phyloP scores from a whole-genome alignment of 768 basidiomycete genomes.

The Clitopilus hobsonii region DNA sequence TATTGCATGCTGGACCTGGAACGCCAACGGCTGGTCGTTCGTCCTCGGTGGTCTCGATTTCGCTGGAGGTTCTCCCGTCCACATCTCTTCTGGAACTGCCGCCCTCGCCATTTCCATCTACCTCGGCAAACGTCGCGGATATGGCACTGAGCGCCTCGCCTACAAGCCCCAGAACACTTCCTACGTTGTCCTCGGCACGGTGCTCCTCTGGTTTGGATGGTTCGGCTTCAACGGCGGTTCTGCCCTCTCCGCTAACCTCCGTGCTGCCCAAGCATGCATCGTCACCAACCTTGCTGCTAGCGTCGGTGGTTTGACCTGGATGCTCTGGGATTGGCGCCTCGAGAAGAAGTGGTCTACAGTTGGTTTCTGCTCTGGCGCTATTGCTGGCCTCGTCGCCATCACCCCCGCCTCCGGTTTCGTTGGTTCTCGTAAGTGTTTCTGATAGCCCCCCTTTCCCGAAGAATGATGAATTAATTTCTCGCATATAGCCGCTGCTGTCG shows the following conservation, averaged over 20 bases:
- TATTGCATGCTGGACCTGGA: slow-evolving; percentile 97
- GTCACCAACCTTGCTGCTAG: slow-evolving; percentile 91
- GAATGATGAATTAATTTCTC: background rate
- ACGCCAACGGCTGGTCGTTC: slow-evolving; percentile 70
- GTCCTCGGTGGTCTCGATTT: slow-evolving; percentile 84
- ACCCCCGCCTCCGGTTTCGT: slow-evolving; percentile 84
- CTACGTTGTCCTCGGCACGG: slow-evolving; percentile 91
- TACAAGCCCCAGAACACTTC: slow-evolving; percentile 94
- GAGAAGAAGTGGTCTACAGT: slow-evolving; percentile 93
- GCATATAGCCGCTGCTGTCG: slow-evolving; percentile 72
- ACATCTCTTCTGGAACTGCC: slow-evolving; percentile 90
- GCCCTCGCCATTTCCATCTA: slow-evolving; percentile 89
- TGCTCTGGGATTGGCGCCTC: slow-evolving; percentile 92
- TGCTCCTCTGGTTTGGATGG: slow-evolving; percentile 95
- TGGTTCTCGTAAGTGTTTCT: slow-evolving; percentile 53
- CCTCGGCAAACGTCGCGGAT: slow-evolving; percentile 88
- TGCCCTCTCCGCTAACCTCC: slow-evolving; percentile 83
- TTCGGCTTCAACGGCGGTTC: slow-evolving; percentile 95
- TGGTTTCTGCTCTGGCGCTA: slow-evolving; percentile 94
- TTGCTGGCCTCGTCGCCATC: slow-evolving; percentile 86
- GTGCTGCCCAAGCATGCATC: slow-evolving; percentile 85
- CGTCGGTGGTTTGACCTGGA: slow-evolving; percentile 89
- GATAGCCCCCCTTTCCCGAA: background rate
- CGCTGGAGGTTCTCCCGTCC: slow-evolving; percentile 94
- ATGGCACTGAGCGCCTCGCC: slow-evolving; percentile 84